A percentile compares a stretch with the other conserved stretches of the same genome.
These are phyloP conservation scores for Aspergillus olivimuriae DNA, from an alignment of 495 filamentous ascomycete species.

Conservation along the genomic window DNA sequence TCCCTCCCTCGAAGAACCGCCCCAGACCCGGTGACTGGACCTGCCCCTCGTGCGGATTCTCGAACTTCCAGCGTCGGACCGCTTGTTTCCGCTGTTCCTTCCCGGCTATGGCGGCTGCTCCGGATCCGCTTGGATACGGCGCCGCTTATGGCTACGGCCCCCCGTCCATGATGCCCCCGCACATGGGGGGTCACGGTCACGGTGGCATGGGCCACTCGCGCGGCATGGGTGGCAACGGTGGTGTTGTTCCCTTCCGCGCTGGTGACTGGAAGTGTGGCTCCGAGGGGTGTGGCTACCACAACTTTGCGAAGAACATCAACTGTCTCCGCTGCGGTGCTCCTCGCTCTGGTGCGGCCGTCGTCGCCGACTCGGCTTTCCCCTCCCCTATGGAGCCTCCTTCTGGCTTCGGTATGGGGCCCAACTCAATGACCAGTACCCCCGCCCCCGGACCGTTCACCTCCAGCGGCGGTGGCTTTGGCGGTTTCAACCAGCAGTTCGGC, in stretches of 20 bases:
- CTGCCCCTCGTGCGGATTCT: constrained; percentile 80
- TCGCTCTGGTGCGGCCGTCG: constrained; percentile 85
- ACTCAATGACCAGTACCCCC: constrained; percentile 78
- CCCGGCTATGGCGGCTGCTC: constrained; percentile 78
- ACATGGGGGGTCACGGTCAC: constrained; percentile 70
- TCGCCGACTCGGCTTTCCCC: constrained; percentile 88
- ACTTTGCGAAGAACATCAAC: constrained; percentile 98
- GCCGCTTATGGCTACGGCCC: constrained; percentile 63
- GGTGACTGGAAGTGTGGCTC: constrained; percentile 99
- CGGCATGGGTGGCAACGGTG: constrained; percentile 71
- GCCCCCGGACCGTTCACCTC: constrained; percentile 76
- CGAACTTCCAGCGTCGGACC: constrained; percentile 92
- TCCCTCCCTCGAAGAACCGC: constrained; percentile 96
- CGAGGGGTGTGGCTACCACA: constrained; percentile 97
- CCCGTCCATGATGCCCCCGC: constrained; percentile 74
- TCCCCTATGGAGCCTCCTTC: constrained; percentile 84
- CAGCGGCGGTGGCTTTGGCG: constrained; percentile 64
- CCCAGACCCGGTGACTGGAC: constrained; percentile 98
- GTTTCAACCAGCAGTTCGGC: constrained; percentile 81
- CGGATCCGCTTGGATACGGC: constrained; percentile 67
- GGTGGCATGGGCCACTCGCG: constrained; percentile 62
- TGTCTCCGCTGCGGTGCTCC: constrained; percentile 94
- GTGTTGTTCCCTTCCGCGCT: constrained; percentile 92
- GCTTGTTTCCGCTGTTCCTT: constrained; percentile 98
- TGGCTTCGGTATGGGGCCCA: constrained; percentile 67